These are phyloP conservation scores for Cubamyces sp. DNA, from an alignment of 768 basidiomycete species.

Conservation along the genomic window DNA sequence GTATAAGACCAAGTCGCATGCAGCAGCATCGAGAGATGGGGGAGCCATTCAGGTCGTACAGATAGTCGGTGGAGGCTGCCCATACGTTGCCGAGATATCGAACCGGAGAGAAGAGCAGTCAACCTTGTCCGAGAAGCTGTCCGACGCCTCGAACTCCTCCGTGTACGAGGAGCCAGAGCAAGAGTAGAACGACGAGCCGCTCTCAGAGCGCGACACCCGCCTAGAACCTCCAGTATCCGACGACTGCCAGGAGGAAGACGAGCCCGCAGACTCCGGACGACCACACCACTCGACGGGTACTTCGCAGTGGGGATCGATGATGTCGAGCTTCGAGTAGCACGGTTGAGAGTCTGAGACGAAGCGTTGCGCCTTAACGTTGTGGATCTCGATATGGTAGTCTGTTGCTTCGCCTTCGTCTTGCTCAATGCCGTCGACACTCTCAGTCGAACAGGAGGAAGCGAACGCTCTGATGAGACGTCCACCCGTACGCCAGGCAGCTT, in stretches of 20 bases:
- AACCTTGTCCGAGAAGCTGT: no score
- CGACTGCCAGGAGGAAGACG: background rate
- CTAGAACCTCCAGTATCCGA: background rate
- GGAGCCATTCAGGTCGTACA: no score
- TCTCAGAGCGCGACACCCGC: background rate
- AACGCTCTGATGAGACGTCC: background rate
- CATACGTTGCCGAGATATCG: no score
- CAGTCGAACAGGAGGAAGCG: background rate
- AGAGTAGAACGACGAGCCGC: slow-evolving; percentile 4
- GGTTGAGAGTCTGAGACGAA: background rate
- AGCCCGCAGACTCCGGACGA: background rate
- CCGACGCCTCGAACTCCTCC: background rate
- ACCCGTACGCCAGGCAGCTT: background rate
- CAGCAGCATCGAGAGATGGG: no score
- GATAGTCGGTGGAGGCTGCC: no score
- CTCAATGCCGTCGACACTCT: background rate
- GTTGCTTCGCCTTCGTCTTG: background rate
- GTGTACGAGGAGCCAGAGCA: background rate
- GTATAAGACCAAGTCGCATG: no score
- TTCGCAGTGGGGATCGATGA: background rate
- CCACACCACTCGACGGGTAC: background rate
- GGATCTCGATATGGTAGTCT: background rate
- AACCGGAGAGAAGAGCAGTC: no score
- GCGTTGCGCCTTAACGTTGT: background rate
- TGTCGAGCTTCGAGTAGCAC: no score